phyloP scores from a whole-genome alignment of 2,329 filamentous ascomycete genomes.

The Xylaria multiplex region DNA sequence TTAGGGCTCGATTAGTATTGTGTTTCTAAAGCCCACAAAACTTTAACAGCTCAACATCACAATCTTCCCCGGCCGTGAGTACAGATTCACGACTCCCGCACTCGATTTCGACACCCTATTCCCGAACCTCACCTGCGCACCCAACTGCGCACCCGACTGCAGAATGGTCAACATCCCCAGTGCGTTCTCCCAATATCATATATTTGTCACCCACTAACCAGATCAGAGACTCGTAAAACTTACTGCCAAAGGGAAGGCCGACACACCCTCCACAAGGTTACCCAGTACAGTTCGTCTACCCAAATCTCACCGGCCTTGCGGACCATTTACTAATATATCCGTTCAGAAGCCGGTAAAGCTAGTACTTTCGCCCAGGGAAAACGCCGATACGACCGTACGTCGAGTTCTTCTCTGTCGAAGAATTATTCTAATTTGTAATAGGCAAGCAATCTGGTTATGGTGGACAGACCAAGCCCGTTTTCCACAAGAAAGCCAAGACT shows the following conservation, averaged over 20 bases:
- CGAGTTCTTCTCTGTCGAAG: not conserved
- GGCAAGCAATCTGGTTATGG: slow-evolving; percentile 57
- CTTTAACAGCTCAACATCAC: too few relatives aligned
- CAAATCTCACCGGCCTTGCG: not conserved
- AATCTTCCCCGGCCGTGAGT: too few relatives aligned
- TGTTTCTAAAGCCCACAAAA: too few relatives aligned
- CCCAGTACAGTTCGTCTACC: slow-evolving; percentile 12
- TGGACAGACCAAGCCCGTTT: slow-evolving; percentile 99
- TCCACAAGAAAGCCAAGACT: slow-evolving; percentile 99
- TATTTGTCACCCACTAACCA: not conserved
- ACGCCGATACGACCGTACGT: slow-evolving; percentile 21
- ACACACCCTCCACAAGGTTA: slow-evolving; percentile 10
- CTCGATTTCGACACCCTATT: too few relatives aligned
- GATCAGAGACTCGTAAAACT: slow-evolving; percentile 18
- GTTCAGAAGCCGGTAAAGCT: slow-evolving; percentile 10
- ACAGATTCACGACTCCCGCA: too few relatives aligned
- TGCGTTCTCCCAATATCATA: not conserved
- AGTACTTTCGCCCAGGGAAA: slow-evolving; percentile 15
- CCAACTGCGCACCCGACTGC: slow-evolving; percentile 3
- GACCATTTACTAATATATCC: not conserved
- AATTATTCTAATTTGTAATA: not conserved
- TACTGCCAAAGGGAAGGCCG: slow-evolving; percentile 6
- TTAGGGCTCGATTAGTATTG: too few relatives aligned
- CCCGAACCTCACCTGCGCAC: slow-evolving; percentile 1
- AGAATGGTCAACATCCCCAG: slow-evolving; percentile 18